These are phyloP conservation scores for Geranium brycei DNA, from an alignment of 345 rosid species.

Conservation along the genomic window DNA sequence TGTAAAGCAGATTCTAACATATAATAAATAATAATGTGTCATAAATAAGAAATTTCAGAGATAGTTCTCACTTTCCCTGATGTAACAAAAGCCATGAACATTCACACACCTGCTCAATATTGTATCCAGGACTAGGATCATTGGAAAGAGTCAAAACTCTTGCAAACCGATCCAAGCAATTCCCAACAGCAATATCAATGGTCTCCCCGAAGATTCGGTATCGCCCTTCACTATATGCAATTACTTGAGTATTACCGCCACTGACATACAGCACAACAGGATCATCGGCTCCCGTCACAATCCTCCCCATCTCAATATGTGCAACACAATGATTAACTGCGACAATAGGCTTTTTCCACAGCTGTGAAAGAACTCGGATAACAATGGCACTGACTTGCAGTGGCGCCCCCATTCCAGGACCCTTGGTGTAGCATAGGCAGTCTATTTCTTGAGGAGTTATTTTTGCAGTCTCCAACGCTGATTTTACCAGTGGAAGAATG, in stretches of 20 bases:
- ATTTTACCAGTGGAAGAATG: conserved; percentile 63
- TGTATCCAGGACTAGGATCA: conserved; percentile 99
- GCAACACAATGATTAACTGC: conserved; percentile 96
- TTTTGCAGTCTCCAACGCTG: conserved; percentile 51
- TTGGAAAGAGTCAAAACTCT: conserved; percentile 79
- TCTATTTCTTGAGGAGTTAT: conserved; percentile 63
- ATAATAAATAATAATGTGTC: neutral
- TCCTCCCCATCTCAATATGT: conserved; percentile 95
- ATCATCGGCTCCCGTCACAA: conserved; percentile 84
- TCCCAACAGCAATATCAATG: conserved; percentile 96
- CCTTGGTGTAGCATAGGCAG: conserved; percentile 86
- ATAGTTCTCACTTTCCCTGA: neutral
- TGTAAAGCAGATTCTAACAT: too few species aligned
- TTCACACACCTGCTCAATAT: conserved; percentile 74
- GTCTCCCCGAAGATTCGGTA: conserved; percentile 89
- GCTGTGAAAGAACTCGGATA: conserved; percentile 60
- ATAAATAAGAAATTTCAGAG: neutral
- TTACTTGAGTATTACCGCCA: conserved; percentile 98
- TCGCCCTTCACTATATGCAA: conserved; percentile 92
- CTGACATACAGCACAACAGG: conserved; percentile 95
- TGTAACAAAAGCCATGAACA: neutral
- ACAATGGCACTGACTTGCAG: conserved; percentile 72
- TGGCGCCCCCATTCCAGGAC: conserved; percentile 97
- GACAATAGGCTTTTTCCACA: conserved; percentile 88
- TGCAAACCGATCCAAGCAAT: conserved; percentile 93